Base-by-base conservation (phyloP, 108 stramenopile genomes). In the Schizochytrium sp. region DNA sequence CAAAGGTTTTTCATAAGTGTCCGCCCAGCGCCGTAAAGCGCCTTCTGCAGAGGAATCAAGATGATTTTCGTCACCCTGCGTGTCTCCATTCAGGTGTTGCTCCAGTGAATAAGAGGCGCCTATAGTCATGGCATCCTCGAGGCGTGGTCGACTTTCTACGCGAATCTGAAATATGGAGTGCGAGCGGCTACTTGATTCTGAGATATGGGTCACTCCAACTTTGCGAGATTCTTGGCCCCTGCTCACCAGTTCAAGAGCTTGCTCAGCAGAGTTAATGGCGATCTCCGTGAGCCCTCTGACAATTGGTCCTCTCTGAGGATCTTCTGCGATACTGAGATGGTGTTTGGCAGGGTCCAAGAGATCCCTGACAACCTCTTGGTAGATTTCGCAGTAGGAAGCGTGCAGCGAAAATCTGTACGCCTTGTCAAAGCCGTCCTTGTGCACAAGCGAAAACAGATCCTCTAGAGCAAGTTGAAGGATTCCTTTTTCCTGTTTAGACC, bases 331-430 rank as follows among this genome's bases (percentile, higher is more conserved):
- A 4, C 50, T 44, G 10, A 89, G 55, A n/a, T 90, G 88, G 38
- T 60, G 72, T 72, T 87, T 88, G 40, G 89, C 40, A 4, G 87
- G 44, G 12, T 87, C 89, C 12, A 91, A 42, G 45, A 91, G 91
- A 61, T 91, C 91, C 59, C 55, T 87, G 7, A 91, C 64, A 46
- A 88, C 88, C 49, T 91, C 91, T 10, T 91, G 89, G 87, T 91
- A 91, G 58, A 91, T 90, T 57, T 91, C 91, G n/a, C 89, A 88
- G 55, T 89, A 91, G 50, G 90, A 91, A 50, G 45, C 88, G 17
- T 47, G 61, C 4, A 91, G 12, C 45, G 19, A 38, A 56, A 91
- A 91, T 47, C 53, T 17, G 28, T 83, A 83, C n/a, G 76, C 76
- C 12, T 12, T 17, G 47, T 55, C 76, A 42, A 83, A 55, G 53